A percentile compares a stretch with the other conserved stretches of the same genome.
Evolutionary conservation across 805 yeast genomes (phyloP).

Genomic region (Monosporozyma unispora): DNA sequence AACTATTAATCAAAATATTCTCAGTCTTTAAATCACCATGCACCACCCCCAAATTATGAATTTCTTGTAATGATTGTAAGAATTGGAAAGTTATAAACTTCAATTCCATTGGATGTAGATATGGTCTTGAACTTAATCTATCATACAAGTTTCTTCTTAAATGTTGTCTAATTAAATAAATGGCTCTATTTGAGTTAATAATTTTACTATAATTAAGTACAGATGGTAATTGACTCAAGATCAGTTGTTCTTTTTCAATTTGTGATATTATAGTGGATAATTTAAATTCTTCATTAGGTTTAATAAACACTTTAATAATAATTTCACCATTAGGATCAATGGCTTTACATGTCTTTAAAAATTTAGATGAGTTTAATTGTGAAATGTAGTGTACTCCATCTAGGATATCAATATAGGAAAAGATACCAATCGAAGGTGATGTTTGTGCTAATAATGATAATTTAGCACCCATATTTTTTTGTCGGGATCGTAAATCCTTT

Average conservation of each 20-base stretch:
- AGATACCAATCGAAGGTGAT: conserved; percentile 83
- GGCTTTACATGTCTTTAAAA: conserved; percentile 78
- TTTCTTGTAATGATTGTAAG: conserved; percentile 47
- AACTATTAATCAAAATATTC: conserved; percentile 74
- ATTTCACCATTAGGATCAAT: conserved; percentile 62
- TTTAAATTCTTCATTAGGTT: conserved; percentile 39
- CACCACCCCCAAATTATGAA: conserved; percentile 52
- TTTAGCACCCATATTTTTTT: conserved; percentile 94
- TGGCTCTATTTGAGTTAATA: conserved; percentile 86
- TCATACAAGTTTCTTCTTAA: conserved; percentile 78
- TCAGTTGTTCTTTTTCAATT: conserved; percentile 28
- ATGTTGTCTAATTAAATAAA: conserved; percentile 78
- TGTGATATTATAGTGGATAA: conserved; percentile 23
- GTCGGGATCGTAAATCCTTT: neutral
- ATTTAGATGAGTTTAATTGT: conserved; percentile 71
- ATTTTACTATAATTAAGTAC: conserved; percentile 64
- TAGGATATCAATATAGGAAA: conserved; percentile 79
- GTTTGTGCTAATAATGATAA: conserved; percentile 81
- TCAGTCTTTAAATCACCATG: conserved; percentile 95
- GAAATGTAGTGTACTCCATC: conserved; percentile 66
- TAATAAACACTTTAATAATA: conserved; percentile 74
- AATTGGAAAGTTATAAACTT: conserved; percentile 79
- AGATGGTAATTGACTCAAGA: conserved; percentile 45
- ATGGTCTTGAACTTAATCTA: conserved; percentile 78
- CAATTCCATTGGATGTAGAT: conserved; percentile 71